These are phyloP conservation scores for Clarireedia homoeocarpa DNA, from an alignment of 2,329 filamentous ascomycete species.

Conservation along the genomic window DNA sequence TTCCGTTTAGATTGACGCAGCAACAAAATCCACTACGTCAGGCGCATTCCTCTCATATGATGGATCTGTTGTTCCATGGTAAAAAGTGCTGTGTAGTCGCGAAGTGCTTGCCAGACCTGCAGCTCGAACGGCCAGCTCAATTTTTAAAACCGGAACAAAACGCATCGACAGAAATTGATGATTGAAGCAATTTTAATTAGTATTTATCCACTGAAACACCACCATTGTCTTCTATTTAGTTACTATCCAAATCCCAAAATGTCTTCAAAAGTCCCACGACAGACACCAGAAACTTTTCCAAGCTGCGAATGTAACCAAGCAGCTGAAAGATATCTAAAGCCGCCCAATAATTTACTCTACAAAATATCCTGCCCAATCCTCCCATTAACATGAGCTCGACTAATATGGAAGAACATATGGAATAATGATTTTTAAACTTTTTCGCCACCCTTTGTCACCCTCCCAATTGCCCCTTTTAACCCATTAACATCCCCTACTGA, in stretches of 20 bases:
- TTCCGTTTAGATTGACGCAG: slow-evolving; percentile 30
- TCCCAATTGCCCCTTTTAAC: background rate
- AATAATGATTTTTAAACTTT: background rate
- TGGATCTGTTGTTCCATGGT: slow-evolving; percentile 19
- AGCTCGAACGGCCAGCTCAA: too few species aligned
- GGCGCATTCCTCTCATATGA: slow-evolving; percentile 21
- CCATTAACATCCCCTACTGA: background rate
- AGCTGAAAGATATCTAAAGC: background rate
- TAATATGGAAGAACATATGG: background rate
- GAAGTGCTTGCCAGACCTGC: background rate
- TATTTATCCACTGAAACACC: background rate
- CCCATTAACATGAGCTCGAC: background rate
- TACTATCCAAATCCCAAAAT: background rate
- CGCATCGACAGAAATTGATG: too few species aligned
- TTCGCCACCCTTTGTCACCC: background rate
- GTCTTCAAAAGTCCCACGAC: background rate
- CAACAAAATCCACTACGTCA: slow-evolving; percentile 26
- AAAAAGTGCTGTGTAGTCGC: background rate
- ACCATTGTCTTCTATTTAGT: background rate
- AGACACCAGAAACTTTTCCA: background rate
- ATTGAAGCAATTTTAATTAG: too few species aligned
- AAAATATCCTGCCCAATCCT: background rate
- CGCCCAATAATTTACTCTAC: background rate
- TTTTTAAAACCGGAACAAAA: background rate
- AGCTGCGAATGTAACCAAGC: too few species aligned